Evolutionary conservation across 2,329 filamentous ascomycete genomes (phyloP).

Genomic region (Aspergillus sp.): DNA sequence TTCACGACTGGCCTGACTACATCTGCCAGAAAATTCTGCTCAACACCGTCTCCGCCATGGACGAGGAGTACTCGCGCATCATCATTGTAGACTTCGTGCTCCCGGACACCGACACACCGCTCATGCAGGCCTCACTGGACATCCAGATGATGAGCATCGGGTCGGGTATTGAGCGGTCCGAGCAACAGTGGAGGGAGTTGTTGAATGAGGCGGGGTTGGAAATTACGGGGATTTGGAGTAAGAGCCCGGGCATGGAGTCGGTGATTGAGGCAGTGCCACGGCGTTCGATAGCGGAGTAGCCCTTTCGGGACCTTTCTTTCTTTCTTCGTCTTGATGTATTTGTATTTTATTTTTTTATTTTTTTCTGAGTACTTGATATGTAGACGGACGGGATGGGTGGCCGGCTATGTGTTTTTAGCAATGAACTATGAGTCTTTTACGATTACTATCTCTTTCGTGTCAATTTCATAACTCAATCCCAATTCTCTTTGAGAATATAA

Average conservation of each 20-base stretch:
- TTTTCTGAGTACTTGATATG: background rate
- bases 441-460: background rate
- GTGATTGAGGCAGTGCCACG: conserved; percentile 28
- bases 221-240: conserved; percentile 29
- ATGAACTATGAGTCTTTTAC: background rate
- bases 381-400: background rate
- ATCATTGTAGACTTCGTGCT: conserved; percentile 39
- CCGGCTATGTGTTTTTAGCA: background rate
- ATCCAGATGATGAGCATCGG: conserved; percentile 42
- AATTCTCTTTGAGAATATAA: too few relatives aligned
- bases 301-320: background rate
- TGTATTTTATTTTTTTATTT: background rate
- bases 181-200: conserved; percentile 32
- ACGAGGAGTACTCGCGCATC: conserved; percentile 29
- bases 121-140: conserved; percentile 33
- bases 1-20: conserved; percentile 40
- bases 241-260: conserved; percentile 27
- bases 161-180: conserved; percentile 34
- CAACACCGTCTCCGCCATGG: conserved; percentile 34
- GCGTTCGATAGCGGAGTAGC: background rate
- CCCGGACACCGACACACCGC: conserved; percentile 26
- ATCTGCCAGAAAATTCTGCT: conserved; percentile 32
- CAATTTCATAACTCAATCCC: too few relatives aligned
- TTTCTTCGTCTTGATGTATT: background rate
- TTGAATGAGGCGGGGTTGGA: conserved; percentile 29